phyloP scores from a whole-genome alignment of 192 early-diverging fungal genomes.

The Funneliformis geosporum region DNA sequence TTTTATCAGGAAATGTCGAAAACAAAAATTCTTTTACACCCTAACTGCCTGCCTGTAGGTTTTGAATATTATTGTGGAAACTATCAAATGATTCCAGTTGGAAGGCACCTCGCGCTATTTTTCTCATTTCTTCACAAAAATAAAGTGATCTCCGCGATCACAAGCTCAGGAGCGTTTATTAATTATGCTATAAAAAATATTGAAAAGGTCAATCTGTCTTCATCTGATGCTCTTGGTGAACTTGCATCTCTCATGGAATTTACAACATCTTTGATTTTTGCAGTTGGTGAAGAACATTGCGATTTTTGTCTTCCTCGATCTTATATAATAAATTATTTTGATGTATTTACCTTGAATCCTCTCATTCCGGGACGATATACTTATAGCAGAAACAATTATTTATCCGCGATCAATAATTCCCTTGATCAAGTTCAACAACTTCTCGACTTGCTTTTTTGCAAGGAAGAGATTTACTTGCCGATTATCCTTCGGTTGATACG shows the following conservation, averaged over 20 bases:
- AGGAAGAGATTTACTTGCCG: neutral
- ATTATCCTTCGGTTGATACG: neutral
- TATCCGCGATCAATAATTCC: neutral
- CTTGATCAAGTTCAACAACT: conserved; percentile 9
- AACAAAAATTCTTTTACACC: neutral
- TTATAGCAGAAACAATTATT: neutral
- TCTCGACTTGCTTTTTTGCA: neutral
- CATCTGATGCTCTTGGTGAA: conserved; percentile 5
- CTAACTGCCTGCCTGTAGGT: neutral
- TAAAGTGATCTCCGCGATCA: neutral
- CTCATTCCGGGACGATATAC: neutral
- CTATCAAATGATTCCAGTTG: neutral
- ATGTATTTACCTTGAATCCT: neutral
- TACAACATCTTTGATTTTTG: conserved; percentile 2
- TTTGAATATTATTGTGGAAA: neutral
- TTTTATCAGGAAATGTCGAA: neutral
- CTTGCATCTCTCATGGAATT: conserved; percentile 21
- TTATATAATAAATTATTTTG: neutral
- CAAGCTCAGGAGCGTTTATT: neutral
- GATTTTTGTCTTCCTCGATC: conserved; percentile 1
- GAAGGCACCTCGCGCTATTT: conserved; percentile 1
- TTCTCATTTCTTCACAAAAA: neutral
- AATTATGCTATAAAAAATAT: conserved; percentile 16
- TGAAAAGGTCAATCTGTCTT: neutral
- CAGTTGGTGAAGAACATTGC: neutral